A percentile compares a stretch with the other conserved stretches of the same genome.
Evolutionary conservation across 139 green algal species (phyloP).

Genomic region (Medakamo hakoo): DNA sequence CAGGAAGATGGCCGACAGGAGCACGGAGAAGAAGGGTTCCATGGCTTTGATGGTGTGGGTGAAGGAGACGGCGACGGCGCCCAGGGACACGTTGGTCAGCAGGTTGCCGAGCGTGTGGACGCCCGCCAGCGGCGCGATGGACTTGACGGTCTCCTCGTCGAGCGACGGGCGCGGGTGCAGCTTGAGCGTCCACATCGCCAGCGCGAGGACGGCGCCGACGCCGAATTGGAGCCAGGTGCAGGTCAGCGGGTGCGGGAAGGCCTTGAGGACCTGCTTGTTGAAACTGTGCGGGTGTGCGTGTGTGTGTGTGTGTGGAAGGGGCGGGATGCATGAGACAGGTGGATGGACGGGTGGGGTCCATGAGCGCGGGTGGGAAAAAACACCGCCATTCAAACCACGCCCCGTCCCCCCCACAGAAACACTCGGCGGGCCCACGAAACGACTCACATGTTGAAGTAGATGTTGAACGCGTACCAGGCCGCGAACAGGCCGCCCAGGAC

Average conservation of each 20-base stretch:
- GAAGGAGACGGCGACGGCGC: constrained; percentile 92
- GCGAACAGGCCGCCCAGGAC: constrained; percentile 70
- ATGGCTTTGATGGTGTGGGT: constrained; percentile 99
- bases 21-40: constrained; percentile 91
- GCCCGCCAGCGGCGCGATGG: constrained; percentile 76
- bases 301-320: neutral
- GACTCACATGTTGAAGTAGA: constrained; percentile 95
- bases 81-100: constrained; percentile 92
- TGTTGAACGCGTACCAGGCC: constrained; percentile 91
- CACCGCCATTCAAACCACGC: neutral
- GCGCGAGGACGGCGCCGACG: constrained; percentile 45
- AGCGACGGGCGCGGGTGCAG: constrained; percentile 49
- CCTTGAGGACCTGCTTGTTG: constrained; percentile 81
- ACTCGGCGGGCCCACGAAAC: neutral
- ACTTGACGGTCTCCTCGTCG: constrained; percentile 29
- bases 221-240: constrained; percentile 77
- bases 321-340: neutral
- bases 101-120: constrained; percentile 94
- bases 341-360: neutral
- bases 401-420: neutral
- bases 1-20: constrained; percentile 74
- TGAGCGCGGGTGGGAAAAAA: neutral
- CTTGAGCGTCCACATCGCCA: constrained; percentile 49
- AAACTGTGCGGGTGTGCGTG: constrained; percentile 34
- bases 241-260: constrained; percentile 73